Evolutionary conservation across 768 basidiomycete species (phyloP).

Genomic region (Russula abietina): DNA sequence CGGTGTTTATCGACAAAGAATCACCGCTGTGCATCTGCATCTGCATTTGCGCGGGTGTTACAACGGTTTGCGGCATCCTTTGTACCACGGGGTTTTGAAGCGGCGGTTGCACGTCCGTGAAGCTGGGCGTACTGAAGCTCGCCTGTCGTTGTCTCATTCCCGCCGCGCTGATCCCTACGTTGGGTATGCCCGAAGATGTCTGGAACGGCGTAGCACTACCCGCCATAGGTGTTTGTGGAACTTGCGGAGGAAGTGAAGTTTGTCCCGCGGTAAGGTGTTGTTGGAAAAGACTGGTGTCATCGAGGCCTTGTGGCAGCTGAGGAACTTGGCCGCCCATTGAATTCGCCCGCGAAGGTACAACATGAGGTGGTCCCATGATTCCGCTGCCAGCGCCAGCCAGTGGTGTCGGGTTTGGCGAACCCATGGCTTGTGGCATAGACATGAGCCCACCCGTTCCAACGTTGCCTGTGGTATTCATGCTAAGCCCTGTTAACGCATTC

Average conservation of each 20-base stretch:
- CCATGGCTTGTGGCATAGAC: constrained; percentile 19
- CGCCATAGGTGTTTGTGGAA: constrained; percentile 21
- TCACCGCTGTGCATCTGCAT: constrained; percentile 19
- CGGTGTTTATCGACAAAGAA: constrained; percentile 10
- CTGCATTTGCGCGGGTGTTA: constrained; percentile 18
- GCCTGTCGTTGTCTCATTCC: constrained; percentile 26
- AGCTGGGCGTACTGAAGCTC: constrained; percentile 24
- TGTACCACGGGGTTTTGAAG: constrained; percentile 21
- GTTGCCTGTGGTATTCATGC: constrained; percentile 8
- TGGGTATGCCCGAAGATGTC: constrained; percentile 15
- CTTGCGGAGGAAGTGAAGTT: constrained; percentile 22
- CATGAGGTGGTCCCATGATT: constrained; percentile 37
- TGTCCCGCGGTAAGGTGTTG: constrained; percentile 6
- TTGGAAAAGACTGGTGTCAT: constrained; percentile 23
- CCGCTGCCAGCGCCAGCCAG: constrained; percentile 32
- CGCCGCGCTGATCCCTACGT: constrained; percentile 23
- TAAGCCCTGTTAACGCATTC: constrained; percentile 9
- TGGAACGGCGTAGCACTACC: constrained; percentile 15
- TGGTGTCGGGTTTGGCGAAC: constrained; percentile 27
- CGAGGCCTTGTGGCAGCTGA: constrained; percentile 29
- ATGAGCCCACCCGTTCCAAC: constrained; percentile 14
- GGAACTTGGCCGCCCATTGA: constrained; percentile 20
- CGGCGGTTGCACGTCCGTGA: constrained; percentile 21
- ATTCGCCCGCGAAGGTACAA: constrained; percentile 27
- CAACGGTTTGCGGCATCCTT: constrained; percentile 7